These are phyloP conservation scores for Euphorbia tirucalli DNA, from an alignment of 345 rosid species.

Conservation along the genomic window DNA sequence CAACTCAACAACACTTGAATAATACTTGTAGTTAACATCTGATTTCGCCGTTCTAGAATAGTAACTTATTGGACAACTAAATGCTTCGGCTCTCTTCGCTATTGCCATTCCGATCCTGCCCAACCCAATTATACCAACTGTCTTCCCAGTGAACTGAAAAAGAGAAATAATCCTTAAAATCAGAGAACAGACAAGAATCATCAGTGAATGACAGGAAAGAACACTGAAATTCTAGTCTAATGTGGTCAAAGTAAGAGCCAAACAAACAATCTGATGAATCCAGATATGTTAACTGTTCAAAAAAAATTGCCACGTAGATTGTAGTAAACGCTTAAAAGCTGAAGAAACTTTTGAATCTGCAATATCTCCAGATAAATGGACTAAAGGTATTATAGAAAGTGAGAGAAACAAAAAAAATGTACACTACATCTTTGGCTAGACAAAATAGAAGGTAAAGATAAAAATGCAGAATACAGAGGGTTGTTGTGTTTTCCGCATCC, in stretches of 20 bases:
- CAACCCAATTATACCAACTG: constrained; percentile 57
- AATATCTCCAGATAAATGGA: background rate
- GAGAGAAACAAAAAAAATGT: background rate
- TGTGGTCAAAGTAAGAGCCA: too few relatives aligned
- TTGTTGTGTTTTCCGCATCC: too few relatives aligned
- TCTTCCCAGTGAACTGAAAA: constrained; percentile 53
- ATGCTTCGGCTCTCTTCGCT: constrained; percentile 59
- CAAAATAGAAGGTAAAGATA: too few relatives aligned
- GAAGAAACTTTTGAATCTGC: background rate
- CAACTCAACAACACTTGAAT: constrained; percentile 39
- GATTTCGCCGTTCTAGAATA: constrained; percentile 43
- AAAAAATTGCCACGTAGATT: too few relatives aligned
- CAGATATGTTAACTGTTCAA: too few relatives aligned
- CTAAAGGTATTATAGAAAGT: background rate
- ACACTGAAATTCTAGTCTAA: too few relatives aligned
- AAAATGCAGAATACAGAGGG: too few relatives aligned
- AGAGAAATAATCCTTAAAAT: background rate
- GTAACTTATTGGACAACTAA: constrained; percentile 51
- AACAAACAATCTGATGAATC: background rate
- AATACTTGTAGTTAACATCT: constrained; percentile 38
- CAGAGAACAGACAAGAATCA: background rate
- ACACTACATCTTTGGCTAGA: background rate
- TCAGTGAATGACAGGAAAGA: background rate
- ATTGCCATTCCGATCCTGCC: constrained; percentile 61
- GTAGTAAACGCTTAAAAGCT: too few relatives aligned